Conservation (phyloP, 208 protist genomes). For the Leishmania major region DNA sequence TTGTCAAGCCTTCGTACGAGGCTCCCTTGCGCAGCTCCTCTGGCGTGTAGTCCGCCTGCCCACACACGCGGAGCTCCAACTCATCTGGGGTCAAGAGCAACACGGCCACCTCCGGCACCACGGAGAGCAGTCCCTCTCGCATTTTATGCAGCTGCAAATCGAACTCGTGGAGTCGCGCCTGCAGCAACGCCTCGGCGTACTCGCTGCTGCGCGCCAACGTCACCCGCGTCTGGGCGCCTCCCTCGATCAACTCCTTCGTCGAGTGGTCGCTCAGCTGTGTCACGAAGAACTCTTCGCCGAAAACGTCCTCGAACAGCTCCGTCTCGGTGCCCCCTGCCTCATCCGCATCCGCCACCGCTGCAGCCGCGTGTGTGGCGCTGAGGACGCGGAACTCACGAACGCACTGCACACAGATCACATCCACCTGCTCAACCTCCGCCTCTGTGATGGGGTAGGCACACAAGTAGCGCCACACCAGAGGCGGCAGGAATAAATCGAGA, state of each 20-base stretch:
- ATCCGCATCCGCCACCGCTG: neutral
- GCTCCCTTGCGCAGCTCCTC: constrained; percentile 82
- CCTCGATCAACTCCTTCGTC: constrained; percentile 71
- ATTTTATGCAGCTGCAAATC: constrained; percentile 77
- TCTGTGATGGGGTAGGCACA: constrained; percentile 63
- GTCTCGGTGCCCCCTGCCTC: constrained; percentile 25
- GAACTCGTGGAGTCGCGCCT: constrained; percentile 83
- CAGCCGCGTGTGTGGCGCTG: constrained; percentile 18
- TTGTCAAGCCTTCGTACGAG: constrained; percentile 83
- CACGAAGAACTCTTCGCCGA: constrained; percentile 87
- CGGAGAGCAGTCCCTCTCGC: constrained; percentile 79
- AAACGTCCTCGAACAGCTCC: constrained; percentile 80
- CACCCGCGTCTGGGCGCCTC: constrained; percentile 62
- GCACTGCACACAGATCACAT: constrained; percentile 87
- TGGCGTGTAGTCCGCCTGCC: constrained; percentile 88
- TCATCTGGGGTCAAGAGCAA: constrained; percentile 86
- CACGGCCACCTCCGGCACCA: constrained; percentile 87
- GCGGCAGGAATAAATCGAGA: constrained; percentile 90
- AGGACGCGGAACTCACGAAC: constrained; percentile 80
- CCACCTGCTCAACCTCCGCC: constrained; percentile 76
- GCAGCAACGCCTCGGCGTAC: constrained; percentile 79
- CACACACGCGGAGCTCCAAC: constrained; percentile 90
- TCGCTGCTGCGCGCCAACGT: constrained; percentile 74
- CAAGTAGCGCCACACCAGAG: constrained; percentile 92
- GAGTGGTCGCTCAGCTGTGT: constrained; percentile 83